A percentile compares a stretch with the other conserved stretches of the same genome.
These are phyloP conservation scores for Chenopodium album DNA, from an alignment of 148 eudicot genomes.

Conservation along the genomic window DNA sequence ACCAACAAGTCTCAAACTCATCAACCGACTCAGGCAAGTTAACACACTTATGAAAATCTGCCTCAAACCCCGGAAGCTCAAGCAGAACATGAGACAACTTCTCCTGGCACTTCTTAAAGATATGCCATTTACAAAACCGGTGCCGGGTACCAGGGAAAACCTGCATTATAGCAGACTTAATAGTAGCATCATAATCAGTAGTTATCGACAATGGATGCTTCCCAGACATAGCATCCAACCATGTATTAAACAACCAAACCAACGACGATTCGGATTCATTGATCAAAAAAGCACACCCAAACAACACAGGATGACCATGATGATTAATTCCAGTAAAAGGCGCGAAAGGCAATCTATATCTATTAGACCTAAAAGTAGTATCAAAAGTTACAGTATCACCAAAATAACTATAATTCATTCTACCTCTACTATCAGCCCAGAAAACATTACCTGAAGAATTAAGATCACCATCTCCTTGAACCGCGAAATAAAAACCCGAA, in stretches of 20 bases:
- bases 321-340: conserved; percentile 52
- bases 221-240: conserved; percentile 49
- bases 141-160: conserved; percentile 46
- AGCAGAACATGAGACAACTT: conserved; percentile 42
- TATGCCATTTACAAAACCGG: conserved; percentile 59
- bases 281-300: conserved; percentile 55
- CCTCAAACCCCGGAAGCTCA: conserved; percentile 47
- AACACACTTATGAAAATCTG: conserved; percentile 56
- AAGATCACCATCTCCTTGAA: conserved; percentile 33
- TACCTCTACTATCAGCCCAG: conserved; percentile 47
- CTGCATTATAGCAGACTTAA: conserved; percentile 43
- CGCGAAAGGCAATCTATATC: conserved; percentile 59
- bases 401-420: conserved; percentile 43
- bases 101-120: conserved; percentile 56
- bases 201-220: conserved; percentile 46
- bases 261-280: conserved; percentile 52
- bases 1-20: conserved; percentile 60
- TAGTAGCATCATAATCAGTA: conserved; percentile 50
- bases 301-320: conserved; percentile 58
- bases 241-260: conserved; percentile 50
- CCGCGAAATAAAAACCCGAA: conserved; percentile 39
- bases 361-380: conserved; percentile 57
- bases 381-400: conserved; percentile 58
- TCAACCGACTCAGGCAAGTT: conserved; percentile 45
- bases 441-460: conserved; percentile 38